A percentile compares a stretch with the other conserved stretches of the same genome.
Conservation (phyloP, 257 asterid genomes). For the Echites panduratus region DNA sequence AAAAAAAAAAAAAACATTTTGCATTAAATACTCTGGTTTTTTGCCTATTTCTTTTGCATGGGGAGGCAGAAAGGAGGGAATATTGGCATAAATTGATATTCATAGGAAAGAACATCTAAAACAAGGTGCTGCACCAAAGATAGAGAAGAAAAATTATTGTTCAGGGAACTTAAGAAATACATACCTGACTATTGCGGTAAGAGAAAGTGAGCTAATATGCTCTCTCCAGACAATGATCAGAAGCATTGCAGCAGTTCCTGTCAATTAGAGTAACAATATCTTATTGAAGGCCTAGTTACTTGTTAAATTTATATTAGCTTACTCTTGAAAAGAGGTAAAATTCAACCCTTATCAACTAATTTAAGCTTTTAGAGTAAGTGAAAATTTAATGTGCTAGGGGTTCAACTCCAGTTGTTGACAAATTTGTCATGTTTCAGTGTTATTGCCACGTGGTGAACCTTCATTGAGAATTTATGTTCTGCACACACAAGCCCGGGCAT, state of each 20-base stretch:
- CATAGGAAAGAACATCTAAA: background rate
- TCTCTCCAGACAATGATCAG: constrained; percentile 94
- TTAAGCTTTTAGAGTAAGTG: too few relatives aligned
- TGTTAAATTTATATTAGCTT: constrained; percentile 10
- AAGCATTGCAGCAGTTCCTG: constrained; percentile 96
- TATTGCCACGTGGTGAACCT: too few relatives aligned
- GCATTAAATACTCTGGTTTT: background rate
- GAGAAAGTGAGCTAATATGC: constrained; percentile 61
- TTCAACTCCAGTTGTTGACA: too few relatives aligned
- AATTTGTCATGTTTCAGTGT: too few relatives aligned
- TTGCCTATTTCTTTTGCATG: background rate
- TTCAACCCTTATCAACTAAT: too few relatives aligned
- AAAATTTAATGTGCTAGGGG: too few relatives aligned
- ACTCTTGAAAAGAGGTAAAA: background rate
- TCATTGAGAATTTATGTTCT: too few relatives aligned
- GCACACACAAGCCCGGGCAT: too few relatives aligned
- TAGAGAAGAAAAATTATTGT: background rate
- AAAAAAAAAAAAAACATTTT: background rate
- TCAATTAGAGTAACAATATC: constrained; percentile 18
- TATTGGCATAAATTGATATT: background rate
- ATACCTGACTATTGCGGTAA: constrained; percentile 73
- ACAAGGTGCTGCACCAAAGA: background rate
- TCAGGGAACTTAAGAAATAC: background rate
- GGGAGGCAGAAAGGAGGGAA: background rate
- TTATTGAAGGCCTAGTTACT: constrained; percentile 5